These are phyloP conservation scores for Lasiodiplodia sp. DNA, from an alignment of 2,329 filamentous ascomycete genomes.

Conservation along the genomic window DNA sequence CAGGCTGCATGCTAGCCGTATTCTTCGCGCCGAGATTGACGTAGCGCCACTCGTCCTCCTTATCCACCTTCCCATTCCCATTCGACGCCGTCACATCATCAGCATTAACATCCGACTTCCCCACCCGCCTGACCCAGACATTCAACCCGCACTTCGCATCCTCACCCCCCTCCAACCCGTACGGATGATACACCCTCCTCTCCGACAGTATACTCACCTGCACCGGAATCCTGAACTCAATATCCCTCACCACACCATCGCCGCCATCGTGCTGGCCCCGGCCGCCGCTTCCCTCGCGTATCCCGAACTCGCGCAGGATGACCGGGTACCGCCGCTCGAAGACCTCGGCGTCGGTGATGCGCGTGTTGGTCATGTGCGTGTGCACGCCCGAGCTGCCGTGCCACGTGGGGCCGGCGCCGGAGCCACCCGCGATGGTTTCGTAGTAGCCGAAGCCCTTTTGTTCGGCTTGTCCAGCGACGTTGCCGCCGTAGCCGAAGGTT, in stretches of 20 bases:
- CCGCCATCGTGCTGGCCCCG: slow-evolving; percentile 73
- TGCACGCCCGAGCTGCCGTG: slow-evolving; percentile 79
- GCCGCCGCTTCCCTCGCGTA: slow-evolving; percentile 70
- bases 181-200: slow-evolving; percentile 77
- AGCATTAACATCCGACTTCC: slow-evolving; percentile 34
- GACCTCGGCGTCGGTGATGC: slow-evolving; percentile 81
- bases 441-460: slow-evolving; percentile 86
- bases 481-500: slow-evolving; percentile 82
- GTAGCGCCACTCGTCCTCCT: slow-evolving; percentile 60
- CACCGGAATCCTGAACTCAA: slow-evolving; percentile 80
- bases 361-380: slow-evolving; percentile 85
- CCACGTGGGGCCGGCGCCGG: slow-evolving; percentile 76
- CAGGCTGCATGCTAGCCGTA: slow-evolving; percentile 75
- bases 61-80: slow-evolving; percentile 32
- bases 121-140: slow-evolving; percentile 67
- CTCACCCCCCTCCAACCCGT: slow-evolving; percentile 82
- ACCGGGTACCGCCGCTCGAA: slow-evolving; percentile 81
- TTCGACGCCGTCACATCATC: slow-evolving; percentile 10
- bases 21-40: slow-evolving; percentile 84
- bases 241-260: slow-evolving; percentile 78
- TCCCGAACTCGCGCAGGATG: slow-evolving; percentile 72
- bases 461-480: slow-evolving; percentile 63
- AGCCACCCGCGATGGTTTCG: slow-evolving; percentile 82
- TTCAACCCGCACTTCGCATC: slow-evolving; percentile 83
- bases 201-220: slow-evolving; percentile 83